Base-by-base conservation (phyloP, 495 filamentous ascomycete species). In the Geopyxis carbonaria region DNA sequence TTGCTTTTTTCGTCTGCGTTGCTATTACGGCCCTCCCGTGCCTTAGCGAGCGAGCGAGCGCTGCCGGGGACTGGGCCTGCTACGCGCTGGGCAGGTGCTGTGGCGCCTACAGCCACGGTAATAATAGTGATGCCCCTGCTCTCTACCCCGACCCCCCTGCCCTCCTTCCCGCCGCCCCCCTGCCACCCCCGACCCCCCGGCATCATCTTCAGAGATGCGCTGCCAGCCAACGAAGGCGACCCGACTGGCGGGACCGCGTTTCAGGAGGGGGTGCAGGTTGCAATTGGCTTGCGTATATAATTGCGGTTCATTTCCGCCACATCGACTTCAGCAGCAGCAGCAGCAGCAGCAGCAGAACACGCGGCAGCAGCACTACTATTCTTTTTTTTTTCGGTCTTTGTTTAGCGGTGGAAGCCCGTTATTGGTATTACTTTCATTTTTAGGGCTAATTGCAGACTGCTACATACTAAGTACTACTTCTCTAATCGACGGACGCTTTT, bases 321-420 rank as follows among this genome's bases (percentile, higher is more conserved):
- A 13, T 36, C 24, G 11, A 18, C 36, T 28, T 14, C 21, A 14
- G 31, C 16, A 34, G 28, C 36, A 20, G 21, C 36, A 28, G 9
- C 36, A 28, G 16, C 8, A 39, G 36, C 34, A 37, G 34, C 14
- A 37, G n/a, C 22, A 19, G 10, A 29, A 11, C 7, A 39, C 11
- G 15, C 16, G 23, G 11, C 23, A 3, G 16, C 7, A 34, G 36
- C n/a, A 5, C 18, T 6, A 7, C 33, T 10, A 36, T 39, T 29
- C 24, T 18, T 39, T 39, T 39, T 29, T 19, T 18, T 39, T 29
- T 28, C 36, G 1, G 16, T 28, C 22, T 23, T 37, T 37, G 14
- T 33, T 33, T 33, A 10, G 11, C 14, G 7, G 7, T 5, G 11
- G 11, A 23, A 11, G 22, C 25, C 9, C 21, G 15, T 37, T 24